A percentile compares a stretch with the other conserved stretches of the same genome.
These are phyloP conservation scores for Priceomyces melissophilus DNA, from an alignment of 805 yeast species.

Conservation along the genomic window DNA sequence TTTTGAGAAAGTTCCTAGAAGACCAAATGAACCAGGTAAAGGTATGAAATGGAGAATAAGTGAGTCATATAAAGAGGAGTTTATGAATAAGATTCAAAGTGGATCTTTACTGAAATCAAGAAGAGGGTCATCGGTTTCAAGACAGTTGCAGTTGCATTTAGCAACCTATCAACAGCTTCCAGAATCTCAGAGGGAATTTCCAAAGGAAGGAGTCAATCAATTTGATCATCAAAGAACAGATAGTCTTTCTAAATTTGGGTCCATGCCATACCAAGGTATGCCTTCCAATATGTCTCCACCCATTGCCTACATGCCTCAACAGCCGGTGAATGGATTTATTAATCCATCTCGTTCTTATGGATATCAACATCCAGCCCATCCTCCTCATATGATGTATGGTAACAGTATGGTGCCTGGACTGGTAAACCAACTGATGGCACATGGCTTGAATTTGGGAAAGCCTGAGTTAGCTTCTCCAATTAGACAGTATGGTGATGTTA, in stretches of 20 bases:
- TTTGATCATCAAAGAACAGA: constrained; percentile 16
- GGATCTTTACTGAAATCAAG: constrained; percentile 73
- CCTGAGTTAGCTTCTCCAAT: constrained; percentile 41
- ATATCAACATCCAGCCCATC: constrained; percentile 12
- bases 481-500: constrained; percentile 17
- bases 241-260: constrained; percentile 19
- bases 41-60: constrained; percentile 99
- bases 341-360: constrained; percentile 13
- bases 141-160: constrained; percentile 75
- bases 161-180: constrained; percentile 55
- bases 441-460: constrained; percentile 11
- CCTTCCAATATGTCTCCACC: constrained; percentile 16
- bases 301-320: constrained; percentile 16
- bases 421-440: too few species aligned
- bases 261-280: constrained; percentile 15
- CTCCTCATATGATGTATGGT: constrained; percentile 23
- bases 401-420: constrained; percentile 15
- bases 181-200: constrained; percentile 34
- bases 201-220: constrained; percentile 18
- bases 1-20: constrained; percentile 93
- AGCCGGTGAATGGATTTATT: constrained; percentile 9
- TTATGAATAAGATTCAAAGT: constrained; percentile 70
- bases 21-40: constrained; percentile 95
- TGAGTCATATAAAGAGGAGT: constrained; percentile 79
- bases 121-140: constrained; percentile 76